These are phyloP conservation scores for Malus orientalis DNA, from an alignment of 306 rosid species.

Conservation along the genomic window DNA sequence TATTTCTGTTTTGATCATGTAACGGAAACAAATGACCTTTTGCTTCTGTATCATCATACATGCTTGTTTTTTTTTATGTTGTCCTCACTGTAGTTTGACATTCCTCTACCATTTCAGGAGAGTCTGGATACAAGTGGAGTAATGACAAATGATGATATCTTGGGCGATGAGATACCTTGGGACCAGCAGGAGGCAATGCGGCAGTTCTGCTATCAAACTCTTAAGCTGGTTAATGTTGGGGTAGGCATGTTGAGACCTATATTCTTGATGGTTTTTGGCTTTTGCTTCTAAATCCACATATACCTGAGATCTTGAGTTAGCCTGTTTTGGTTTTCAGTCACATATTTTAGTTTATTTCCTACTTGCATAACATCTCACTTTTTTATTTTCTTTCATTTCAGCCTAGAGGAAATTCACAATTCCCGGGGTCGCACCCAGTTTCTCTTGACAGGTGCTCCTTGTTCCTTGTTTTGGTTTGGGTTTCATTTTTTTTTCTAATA, in stretches of 20 bases:
- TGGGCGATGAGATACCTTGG: constrained; percentile 94
- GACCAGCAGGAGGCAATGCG: constrained; percentile 88
- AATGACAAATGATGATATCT: constrained; percentile 91
- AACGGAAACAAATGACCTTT: neutral
- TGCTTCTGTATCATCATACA: neutral
- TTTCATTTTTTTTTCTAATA: neutral
- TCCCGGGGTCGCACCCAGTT: constrained; percentile 96
- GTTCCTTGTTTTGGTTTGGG: neutral
- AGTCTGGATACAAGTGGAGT: constrained; percentile 39
- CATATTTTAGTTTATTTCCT: neutral
- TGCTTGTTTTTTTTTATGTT: neutral
- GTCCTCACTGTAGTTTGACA: constrained; percentile 9
- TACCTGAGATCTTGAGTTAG: neutral
- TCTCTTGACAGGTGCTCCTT: constrained; percentile 71
- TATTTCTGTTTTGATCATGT: neutral
- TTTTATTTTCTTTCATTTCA: constrained; percentile 32
- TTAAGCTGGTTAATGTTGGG: constrained; percentile 59
- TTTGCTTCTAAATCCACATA: neutral
- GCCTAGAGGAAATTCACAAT: constrained; percentile 71
- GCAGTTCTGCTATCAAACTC: constrained; percentile 87
- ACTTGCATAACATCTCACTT: constrained; percentile 1
- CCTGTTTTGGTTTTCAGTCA: neutral
- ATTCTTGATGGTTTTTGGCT: neutral
- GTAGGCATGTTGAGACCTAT: constrained; percentile 37
- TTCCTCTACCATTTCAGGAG: constrained; percentile 41